Conservation (phyloP, 1,284 basidiomycete genomes). For the Vanrija sp. region DNA sequence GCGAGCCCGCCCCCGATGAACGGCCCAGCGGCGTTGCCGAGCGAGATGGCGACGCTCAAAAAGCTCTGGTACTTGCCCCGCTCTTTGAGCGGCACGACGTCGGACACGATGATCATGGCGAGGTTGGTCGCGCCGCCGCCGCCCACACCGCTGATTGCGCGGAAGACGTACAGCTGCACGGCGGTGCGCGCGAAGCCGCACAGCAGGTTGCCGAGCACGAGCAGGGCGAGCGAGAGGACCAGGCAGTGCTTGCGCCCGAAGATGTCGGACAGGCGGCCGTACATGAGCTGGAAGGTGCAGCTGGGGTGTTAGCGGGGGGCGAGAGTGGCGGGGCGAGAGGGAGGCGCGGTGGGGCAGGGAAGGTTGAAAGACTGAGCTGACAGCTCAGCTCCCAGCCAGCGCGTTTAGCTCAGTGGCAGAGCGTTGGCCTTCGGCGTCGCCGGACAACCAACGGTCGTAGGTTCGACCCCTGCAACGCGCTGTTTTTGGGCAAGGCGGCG, state of each 20-base stretch:
- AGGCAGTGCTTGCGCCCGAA: constrained; percentile 36
- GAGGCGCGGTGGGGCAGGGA: too few relatives aligned
- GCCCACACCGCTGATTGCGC: constrained; percentile 50
- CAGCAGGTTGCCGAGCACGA: constrained; percentile 30
- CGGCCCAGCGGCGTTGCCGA: constrained; percentile 21
- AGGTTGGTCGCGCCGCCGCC: constrained; percentile 51
- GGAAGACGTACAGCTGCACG: constrained; percentile 36
- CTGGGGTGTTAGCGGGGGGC: constrained; percentile 5
- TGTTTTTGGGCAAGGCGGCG: not conserved
- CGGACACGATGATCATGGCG: constrained; percentile 48
- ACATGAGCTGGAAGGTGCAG: constrained; percentile 35
- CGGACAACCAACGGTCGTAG: too few relatives aligned
- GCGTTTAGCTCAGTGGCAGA: too few relatives aligned
- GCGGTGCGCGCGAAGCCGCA: constrained; percentile 34
- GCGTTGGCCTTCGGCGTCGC: too few relatives aligned
- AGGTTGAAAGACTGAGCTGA: not conserved
- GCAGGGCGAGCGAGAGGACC: constrained; percentile 23
- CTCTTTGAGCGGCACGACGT: constrained; percentile 49
- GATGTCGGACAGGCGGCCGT: constrained; percentile 32
- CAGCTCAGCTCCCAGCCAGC: too few relatives aligned
- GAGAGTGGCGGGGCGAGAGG: not conserved
- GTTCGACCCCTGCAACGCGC: too few relatives aligned
- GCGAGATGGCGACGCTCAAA: constrained; percentile 18
- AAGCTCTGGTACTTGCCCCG: constrained; percentile 49
- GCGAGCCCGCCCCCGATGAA: constrained; percentile 31